Evolutionary conservation across 306 rosid species (phyloP).

Genomic region (Ammopiptanthus mongolicus): DNA sequence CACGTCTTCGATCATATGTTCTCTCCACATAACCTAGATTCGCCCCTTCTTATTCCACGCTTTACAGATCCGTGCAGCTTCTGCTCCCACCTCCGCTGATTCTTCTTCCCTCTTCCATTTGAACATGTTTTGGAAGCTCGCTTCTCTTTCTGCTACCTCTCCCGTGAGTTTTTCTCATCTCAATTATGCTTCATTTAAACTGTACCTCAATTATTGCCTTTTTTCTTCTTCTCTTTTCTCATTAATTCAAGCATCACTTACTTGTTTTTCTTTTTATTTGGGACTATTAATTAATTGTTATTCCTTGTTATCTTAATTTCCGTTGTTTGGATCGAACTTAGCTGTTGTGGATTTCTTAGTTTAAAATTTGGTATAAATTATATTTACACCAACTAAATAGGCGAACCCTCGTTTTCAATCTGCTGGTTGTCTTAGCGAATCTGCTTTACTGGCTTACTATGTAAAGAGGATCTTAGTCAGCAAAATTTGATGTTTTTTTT

Average conservation of each 20-base stretch:
- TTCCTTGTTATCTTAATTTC: not conserved
- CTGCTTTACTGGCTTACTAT: not conserved
- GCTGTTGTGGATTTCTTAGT: not conserved
- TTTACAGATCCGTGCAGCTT: constrained; percentile 53
- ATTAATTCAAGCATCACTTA: not conserved
- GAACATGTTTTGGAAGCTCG: constrained; percentile 97
- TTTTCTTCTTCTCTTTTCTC: not conserved
- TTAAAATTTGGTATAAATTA: not conserved
- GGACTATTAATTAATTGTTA: not conserved
- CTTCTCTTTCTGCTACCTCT: constrained; percentile 85
- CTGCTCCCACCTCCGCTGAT: too few species aligned
- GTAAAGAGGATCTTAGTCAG: constrained; percentile 17
- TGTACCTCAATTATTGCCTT: not conserved
- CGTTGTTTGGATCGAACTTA: constrained; percentile 15
- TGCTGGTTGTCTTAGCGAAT: not conserved
- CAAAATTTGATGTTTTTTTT: not conserved
- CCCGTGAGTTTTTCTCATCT: constrained; percentile 58
- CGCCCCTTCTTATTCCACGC: constrained; percentile 33
- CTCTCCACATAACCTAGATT: too few species aligned
- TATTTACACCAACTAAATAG: not conserved
- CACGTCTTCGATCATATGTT: too few species aligned
- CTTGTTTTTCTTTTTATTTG: not conserved
- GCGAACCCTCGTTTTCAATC: not conserved
- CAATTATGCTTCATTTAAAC: constrained; percentile 24
- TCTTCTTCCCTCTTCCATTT: constrained; percentile 15